Percentiles rank a stretch among this genome's conserved stretches.
These are phyloP conservation scores for Bruguiera sexangula DNA, from an alignment of 345 rosid genomes.

Conservation along the genomic window DNA sequence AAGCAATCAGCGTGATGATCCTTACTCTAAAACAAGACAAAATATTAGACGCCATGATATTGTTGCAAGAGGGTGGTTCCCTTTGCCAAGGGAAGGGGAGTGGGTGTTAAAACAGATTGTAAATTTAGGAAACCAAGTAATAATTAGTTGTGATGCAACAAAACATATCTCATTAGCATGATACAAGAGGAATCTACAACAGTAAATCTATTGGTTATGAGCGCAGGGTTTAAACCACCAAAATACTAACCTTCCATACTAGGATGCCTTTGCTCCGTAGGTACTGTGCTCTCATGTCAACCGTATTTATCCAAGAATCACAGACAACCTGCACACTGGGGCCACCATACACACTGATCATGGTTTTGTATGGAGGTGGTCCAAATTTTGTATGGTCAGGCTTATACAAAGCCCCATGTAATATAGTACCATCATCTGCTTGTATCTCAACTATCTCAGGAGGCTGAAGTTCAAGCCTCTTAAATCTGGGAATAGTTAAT, in stretches of 20 bases:
- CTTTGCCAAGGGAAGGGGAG: too few relatives aligned
- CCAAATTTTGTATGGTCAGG: conserved; percentile 73
- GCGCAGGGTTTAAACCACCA: neutral
- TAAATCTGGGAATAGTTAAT: conserved; percentile 45
- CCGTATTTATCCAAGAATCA: conserved; percentile 79
- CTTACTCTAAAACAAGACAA: neutral
- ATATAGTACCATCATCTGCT: conserved; percentile 62
- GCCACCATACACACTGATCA: conserved; percentile 86
- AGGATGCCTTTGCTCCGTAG: conserved; percentile 84
- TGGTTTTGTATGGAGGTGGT: conserved; percentile 89
- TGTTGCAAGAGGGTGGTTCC: too few relatives aligned
- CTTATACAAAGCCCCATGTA: conserved; percentile 78
- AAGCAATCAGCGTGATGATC: neutral
- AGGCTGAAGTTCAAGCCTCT: conserved; percentile 61
- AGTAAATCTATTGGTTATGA: too few relatives aligned
- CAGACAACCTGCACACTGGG: conserved; percentile 70
- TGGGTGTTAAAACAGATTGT: too few relatives aligned
- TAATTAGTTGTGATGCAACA: too few relatives aligned
- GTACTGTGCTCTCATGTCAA: conserved; percentile 93
- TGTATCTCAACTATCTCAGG: conserved; percentile 70
- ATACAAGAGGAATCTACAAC: too few relatives aligned
- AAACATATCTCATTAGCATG: too few relatives aligned
- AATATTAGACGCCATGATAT: neutral
- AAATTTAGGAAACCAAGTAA: too few relatives aligned
- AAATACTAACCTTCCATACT: conserved; percentile 76